phyloP scores from a whole-genome alignment of 2,329 filamentous ascomycete genomes.

The Coniosporium tulheliwenetii region DNA sequence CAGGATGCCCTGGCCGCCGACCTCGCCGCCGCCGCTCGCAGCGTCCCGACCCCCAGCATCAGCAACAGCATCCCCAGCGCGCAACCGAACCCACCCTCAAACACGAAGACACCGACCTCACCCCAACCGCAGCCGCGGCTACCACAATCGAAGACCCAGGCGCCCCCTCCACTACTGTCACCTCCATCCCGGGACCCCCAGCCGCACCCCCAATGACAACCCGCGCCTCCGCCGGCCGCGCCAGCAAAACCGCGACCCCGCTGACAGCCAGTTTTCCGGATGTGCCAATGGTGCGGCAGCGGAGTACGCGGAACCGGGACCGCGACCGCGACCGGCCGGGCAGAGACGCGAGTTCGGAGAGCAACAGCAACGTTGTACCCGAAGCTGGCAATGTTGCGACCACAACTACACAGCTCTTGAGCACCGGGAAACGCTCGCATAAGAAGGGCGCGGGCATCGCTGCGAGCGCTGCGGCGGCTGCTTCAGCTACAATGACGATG shows the following conservation, averaged over 20 bases:
- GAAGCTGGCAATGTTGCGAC: not conserved
- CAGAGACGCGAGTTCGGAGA: conserved; percentile 10
- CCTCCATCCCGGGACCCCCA: not conserved
- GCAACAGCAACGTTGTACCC: conserved; percentile 6
- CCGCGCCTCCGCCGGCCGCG: conserved; percentile 18
- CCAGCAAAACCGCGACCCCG: conserved; percentile 33
- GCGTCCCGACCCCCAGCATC: conserved; percentile 8
- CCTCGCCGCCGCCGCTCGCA: not conserved
- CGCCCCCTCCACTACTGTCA: not conserved
- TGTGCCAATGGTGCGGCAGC: conserved; percentile 22
- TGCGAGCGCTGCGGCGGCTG: conserved; percentile 1
- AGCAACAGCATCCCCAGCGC: conserved; percentile 10
- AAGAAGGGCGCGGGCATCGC: conserved; percentile 1
- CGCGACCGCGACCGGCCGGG: conserved; percentile 4
- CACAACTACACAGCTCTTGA: conserved; percentile 6
- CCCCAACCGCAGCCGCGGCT: not conserved
- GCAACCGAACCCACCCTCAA: not conserved
- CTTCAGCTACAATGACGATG: not conserved
- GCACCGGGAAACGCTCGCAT: conserved; percentile 13
- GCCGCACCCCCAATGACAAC: conserved; percentile 7
- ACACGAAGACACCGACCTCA: not conserved
- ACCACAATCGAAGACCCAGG: not conserved
- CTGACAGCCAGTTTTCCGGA: conserved; percentile 25
- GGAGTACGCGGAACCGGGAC: conserved; percentile 19
- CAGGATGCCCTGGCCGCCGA: too few species aligned